Conservation (phyloP, 306 rosid species). For the Gastrolobium bilobum region DNA sequence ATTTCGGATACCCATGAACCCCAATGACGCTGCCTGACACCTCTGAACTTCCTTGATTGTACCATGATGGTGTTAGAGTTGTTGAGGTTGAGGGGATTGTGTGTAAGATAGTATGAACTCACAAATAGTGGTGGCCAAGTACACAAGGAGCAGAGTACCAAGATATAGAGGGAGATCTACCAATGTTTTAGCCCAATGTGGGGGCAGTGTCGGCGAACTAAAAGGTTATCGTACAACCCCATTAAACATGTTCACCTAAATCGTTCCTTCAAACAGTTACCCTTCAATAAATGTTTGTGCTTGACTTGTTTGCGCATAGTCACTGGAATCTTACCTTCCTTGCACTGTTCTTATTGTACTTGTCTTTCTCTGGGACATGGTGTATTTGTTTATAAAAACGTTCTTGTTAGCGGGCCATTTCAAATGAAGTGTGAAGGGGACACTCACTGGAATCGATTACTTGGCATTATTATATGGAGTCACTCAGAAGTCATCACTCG, state of each 20-base stretch:
- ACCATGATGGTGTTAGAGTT: slow-evolving; percentile 64
- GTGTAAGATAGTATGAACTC: neutral
- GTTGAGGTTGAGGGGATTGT: slow-evolving; percentile 7
- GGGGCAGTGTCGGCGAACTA: slow-evolving; percentile 57
- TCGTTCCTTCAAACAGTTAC: neutral
- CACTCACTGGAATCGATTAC: neutral
- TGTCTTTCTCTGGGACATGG: neutral
- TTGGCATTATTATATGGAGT: slow-evolving; percentile 33
- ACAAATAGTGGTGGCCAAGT: slow-evolving; percentile 43
- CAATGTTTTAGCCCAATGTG: neutral
- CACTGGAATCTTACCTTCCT: neutral
- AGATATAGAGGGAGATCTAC: slow-evolving; percentile 32
- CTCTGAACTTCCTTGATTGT: slow-evolving; percentile 94
- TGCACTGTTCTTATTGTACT: neutral
- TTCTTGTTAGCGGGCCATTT: slow-evolving; percentile 5
- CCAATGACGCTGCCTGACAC: slow-evolving; percentile 99
- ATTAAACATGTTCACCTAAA: slow-evolving; percentile 58
- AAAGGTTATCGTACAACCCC: neutral
- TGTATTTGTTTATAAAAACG: too few species aligned
- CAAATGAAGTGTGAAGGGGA: neutral
- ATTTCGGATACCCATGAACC: slow-evolving; percentile 99
- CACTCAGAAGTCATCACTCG: slow-evolving; percentile 7
- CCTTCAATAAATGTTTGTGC: slow-evolving; percentile 43
- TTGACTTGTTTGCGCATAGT: slow-evolving; percentile 38
- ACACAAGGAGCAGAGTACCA: slow-evolving; percentile 41